phyloP scores from a whole-genome alignment of 106 monocot species.

The Allium cepa region DNA sequence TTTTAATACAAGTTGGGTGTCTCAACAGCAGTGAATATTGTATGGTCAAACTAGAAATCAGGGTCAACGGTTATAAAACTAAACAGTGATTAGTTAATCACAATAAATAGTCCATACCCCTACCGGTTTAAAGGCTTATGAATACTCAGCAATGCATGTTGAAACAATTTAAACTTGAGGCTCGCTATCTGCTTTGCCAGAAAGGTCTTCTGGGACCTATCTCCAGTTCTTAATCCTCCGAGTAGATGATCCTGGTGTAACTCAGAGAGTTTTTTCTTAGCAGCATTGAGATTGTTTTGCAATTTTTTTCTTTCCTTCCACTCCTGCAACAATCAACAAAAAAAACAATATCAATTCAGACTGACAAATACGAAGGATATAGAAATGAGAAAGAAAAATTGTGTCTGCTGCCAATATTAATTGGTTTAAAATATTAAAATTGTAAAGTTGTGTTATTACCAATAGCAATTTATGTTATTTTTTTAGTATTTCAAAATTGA shows the following conservation, averaged over 20 bases:
- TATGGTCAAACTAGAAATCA: too few relatives aligned
- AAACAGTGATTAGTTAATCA: conserved; percentile 1
- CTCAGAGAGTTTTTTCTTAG: conserved; percentile 60
- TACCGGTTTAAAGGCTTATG: conserved; percentile 30
- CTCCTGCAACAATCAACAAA: conserved; percentile 34
- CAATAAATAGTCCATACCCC: not conserved
- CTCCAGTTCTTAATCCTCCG: conserved; percentile 41
- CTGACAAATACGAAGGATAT: not conserved
- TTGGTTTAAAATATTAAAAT: too few relatives aligned
- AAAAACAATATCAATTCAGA: not conserved
- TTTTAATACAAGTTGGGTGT: too few relatives aligned
- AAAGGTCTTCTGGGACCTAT: conserved; percentile 39
- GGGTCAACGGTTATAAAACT: not conserved
- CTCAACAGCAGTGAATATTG: too few relatives aligned
- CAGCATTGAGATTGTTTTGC: conserved; percentile 35
- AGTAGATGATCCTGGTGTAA: conserved; percentile 65
- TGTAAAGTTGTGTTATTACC: too few relatives aligned
- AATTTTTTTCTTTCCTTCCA: conserved; percentile 76
- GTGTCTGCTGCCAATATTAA: too few relatives aligned
- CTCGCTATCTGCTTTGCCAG: conserved; percentile 54
- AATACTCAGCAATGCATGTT: conserved; percentile 43
- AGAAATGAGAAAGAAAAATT: not conserved
- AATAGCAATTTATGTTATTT: too few relatives aligned
- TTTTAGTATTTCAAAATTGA: too few relatives aligned
- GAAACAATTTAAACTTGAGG: conserved; percentile 55